These are phyloP conservation scores for Phyllosticta paracitricarpa DNA, from an alignment of 2,329 filamentous ascomycete genomes.

Conservation along the genomic window DNA sequence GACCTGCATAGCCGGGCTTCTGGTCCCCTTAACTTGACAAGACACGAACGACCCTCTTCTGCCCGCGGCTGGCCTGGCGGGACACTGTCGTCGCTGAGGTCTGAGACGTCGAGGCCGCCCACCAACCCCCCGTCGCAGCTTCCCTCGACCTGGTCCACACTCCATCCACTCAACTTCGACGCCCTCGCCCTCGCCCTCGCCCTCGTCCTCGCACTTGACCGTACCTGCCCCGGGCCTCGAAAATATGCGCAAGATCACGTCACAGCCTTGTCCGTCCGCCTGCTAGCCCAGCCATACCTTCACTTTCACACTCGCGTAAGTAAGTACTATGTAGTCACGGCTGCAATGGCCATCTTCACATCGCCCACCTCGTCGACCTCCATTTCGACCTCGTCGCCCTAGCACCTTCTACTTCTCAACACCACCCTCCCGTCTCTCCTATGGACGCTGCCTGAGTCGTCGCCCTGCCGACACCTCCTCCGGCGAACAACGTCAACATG, in stretches of 20 bases:
- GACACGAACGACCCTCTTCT: neutral
- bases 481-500: neutral
- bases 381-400: neutral
- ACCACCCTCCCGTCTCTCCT: neutral
- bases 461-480: too few relatives aligned
- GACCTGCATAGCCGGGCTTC: too few relatives aligned
- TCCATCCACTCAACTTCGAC: too few relatives aligned
- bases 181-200: neutral
- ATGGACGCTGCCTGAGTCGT: neutral
- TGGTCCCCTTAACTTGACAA: neutral
- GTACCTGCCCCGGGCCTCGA: neutral
- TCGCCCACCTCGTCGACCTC: too few relatives aligned
- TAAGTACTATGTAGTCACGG: neutral
- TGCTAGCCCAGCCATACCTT: neutral
- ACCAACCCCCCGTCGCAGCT: neutral
- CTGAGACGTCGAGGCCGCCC: neutral
- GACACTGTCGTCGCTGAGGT: neutral
- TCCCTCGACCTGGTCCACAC: neutral
- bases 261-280: neutral
- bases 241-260: conserved; percentile 4
- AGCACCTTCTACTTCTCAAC: conserved; percentile 5
- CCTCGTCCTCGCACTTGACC: neutral
- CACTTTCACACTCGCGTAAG: neutral
- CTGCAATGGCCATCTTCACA: neutral
- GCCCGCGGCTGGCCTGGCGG: neutral